Evolutionary conservation across 495 filamentous ascomycete species (phyloP).

Genomic region (Rostrohypoxylon terebratum): DNA sequence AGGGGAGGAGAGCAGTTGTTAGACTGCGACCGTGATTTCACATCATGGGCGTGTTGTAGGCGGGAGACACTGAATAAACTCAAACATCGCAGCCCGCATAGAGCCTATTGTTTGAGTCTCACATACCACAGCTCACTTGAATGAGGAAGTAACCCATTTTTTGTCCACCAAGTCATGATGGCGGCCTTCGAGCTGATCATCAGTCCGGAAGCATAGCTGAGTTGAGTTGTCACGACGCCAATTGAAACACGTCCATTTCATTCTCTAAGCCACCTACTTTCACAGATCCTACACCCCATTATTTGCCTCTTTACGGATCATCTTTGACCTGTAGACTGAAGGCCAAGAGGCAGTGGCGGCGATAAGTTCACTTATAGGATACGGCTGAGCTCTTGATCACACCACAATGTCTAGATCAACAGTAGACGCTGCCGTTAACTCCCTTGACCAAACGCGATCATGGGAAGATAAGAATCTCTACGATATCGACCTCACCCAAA

Average conservation of each 20-base stretch:
- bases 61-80: slow-evolving; percentile 7
- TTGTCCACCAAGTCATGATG: background rate
- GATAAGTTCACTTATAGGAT: background rate
- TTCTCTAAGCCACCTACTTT: background rate
- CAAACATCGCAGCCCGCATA: slow-evolving; percentile 18
- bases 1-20: background rate
- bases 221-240: background rate
- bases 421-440: slow-evolving; percentile 18
- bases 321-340: background rate
- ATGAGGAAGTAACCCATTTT: background rate
- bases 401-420: slow-evolving; percentile 24
- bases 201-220: background rate
- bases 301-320: background rate
- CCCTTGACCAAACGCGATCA: slow-evolving; percentile 10
- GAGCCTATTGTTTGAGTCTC: slow-evolving; percentile 31
- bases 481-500: slow-evolving; percentile 18
- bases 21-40: background rate
- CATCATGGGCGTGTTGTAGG: background rate
- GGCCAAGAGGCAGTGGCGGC: background rate
- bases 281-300: background rate
- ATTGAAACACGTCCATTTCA: background rate
- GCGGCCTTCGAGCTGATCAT: background rate
- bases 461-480: slow-evolving; percentile 38
- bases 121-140: background rate
- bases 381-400: background rate